phyloP scores from a whole-genome alignment of 768 basidiomycete genomes.

The Hortiboletus flavorubellus region DNA sequence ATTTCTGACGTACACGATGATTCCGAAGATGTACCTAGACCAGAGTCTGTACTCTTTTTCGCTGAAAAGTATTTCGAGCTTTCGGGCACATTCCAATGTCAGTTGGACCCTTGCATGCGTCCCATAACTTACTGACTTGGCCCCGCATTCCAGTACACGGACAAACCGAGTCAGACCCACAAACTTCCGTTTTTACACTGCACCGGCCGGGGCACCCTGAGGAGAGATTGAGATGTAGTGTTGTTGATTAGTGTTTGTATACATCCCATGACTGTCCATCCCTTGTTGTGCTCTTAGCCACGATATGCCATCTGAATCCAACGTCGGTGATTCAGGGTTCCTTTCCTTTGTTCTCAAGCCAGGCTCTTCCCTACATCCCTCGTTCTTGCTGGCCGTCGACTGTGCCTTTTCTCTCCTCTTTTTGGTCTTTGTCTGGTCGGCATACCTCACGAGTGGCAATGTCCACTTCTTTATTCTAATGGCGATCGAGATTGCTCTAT shows the following conservation, averaged over 20 bases:
- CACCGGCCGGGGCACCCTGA: conserved; percentile 8
- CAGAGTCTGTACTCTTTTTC: conserved; percentile 38
- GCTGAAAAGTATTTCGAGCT: conserved; percentile 57
- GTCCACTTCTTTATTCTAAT: conserved; percentile 66
- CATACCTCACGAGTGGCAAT: conserved; percentile 60
- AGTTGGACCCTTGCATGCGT: conserved; percentile 27
- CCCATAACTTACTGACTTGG: not conserved
- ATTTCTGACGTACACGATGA: conserved; percentile 15
- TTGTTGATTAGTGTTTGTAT: conserved; percentile 22
- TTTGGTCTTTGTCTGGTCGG: conserved; percentile 54
- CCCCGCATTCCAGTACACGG: conserved; percentile 8
- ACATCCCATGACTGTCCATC: not conserved
- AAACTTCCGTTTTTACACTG: conserved; percentile 7
- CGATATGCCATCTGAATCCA: conserved; percentile 22
- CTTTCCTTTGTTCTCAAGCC: conserved; percentile 62
- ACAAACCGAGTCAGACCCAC: not conserved
- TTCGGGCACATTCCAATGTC: conserved; percentile 42
- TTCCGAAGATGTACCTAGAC: conserved; percentile 20
- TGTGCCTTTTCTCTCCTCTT: conserved; percentile 56
- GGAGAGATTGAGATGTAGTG: not conserved
- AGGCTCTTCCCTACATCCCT: conserved; percentile 73
- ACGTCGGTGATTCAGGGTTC: conserved; percentile 30
- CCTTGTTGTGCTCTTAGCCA: not conserved
- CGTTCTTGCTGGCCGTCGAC: conserved; percentile 63
- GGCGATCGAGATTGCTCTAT: conserved; percentile 61